Evolutionary conservation across 2,329 filamentous ascomycete species (phyloP).

Genomic region (Colletotrichum neosansevieriae): DNA sequence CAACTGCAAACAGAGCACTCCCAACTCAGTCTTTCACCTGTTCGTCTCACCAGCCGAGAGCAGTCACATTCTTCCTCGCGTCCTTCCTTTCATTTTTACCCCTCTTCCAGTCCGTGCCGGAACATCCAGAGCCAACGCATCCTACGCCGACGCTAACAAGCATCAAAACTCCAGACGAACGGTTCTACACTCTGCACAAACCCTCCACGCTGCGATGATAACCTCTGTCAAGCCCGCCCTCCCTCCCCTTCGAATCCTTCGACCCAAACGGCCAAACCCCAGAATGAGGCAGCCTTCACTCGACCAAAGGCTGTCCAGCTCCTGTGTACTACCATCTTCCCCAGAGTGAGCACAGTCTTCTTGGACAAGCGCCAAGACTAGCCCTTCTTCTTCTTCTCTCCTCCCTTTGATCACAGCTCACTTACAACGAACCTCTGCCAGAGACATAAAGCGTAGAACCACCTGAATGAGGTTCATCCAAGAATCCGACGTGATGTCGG

Average conservation of each 20-base stretch:
- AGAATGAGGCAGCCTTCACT: slow-evolving; percentile 1
- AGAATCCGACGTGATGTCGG: slow-evolving; percentile 26
- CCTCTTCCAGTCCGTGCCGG: slow-evolving; percentile 28
- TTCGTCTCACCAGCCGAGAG: slow-evolving; percentile 4
- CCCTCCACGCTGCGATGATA: slow-evolving; percentile 24
- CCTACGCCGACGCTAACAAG: slow-evolving; percentile 33
- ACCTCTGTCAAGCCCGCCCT: slow-evolving; percentile 17
- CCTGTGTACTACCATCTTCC: background rate
- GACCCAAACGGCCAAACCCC: background rate
- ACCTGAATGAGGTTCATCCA: background rate
- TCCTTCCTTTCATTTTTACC: background rate
- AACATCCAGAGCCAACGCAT: slow-evolving; percentile 34
- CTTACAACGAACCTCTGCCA: background rate
- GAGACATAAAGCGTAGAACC: background rate
- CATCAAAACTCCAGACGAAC: slow-evolving; percentile 36
- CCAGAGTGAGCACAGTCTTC: slow-evolving; percentile 6
- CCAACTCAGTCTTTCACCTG: background rate
- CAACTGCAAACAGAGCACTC: background rate
- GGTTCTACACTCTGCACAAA: background rate
- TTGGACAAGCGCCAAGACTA: background rate
- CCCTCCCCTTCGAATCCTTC: background rate
- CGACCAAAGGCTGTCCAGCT: slow-evolving; percentile 4
- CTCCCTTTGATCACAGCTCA: background rate
- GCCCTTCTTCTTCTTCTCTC: background rate
- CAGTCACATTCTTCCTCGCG: background rate